A percentile compares a stretch with the other conserved stretches of the same genome.
These are phyloP conservation scores for Coniochaeta hoffmannii DNA, from an alignment of 2,329 filamentous ascomycete genomes.

Conservation along the genomic window DNA sequence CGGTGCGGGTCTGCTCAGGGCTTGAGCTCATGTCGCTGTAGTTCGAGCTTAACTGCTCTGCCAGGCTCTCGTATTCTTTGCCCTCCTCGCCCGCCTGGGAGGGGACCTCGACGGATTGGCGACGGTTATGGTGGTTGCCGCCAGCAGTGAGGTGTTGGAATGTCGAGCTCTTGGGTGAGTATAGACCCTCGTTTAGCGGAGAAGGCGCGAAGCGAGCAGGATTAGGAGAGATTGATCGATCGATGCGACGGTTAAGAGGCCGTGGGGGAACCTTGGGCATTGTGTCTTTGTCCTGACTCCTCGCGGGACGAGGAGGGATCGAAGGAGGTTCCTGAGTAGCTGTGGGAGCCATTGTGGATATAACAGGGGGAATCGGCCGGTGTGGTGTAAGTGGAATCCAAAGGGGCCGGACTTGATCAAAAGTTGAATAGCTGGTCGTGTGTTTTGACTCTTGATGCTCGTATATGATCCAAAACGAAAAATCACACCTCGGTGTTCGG, in stretches of 20 bases:
- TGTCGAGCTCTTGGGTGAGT: slow-evolving; percentile 38
- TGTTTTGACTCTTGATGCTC: neutral
- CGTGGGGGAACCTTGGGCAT: slow-evolving; percentile 73
- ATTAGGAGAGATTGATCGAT: slow-evolving; percentile 70
- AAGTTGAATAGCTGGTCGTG: neutral
- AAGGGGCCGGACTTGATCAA: too few species aligned
- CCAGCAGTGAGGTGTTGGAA: slow-evolving; percentile 16
- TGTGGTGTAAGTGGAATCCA: neutral
- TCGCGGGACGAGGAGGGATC: slow-evolving; percentile 50
- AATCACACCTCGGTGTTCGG: neutral
- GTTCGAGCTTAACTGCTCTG: slow-evolving; percentile 37
- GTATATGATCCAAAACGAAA: neutral
- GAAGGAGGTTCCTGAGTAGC: slow-evolving; percentile 41
- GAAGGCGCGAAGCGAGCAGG: slow-evolving; percentile 77
- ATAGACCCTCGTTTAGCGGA: slow-evolving; percentile 67
- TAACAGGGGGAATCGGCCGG: too few species aligned
- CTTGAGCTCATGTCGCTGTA: slow-evolving; percentile 32
- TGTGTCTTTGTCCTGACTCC: slow-evolving; percentile 39
- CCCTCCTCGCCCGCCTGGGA: slow-evolving; percentile 78
- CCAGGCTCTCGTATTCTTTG: slow-evolving; percentile 66
- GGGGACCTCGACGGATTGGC: slow-evolving; percentile 73
- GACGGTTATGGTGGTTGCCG: slow-evolving; percentile 46
- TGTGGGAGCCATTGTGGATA: slow-evolving; percentile 38
- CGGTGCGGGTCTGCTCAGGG: slow-evolving; percentile 67
- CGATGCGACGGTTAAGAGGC: slow-evolving; percentile 58